These are phyloP conservation scores for Leptographium wingfieldii DNA, from an alignment of 2,329 filamentous ascomycete species.

Conservation along the genomic window DNA sequence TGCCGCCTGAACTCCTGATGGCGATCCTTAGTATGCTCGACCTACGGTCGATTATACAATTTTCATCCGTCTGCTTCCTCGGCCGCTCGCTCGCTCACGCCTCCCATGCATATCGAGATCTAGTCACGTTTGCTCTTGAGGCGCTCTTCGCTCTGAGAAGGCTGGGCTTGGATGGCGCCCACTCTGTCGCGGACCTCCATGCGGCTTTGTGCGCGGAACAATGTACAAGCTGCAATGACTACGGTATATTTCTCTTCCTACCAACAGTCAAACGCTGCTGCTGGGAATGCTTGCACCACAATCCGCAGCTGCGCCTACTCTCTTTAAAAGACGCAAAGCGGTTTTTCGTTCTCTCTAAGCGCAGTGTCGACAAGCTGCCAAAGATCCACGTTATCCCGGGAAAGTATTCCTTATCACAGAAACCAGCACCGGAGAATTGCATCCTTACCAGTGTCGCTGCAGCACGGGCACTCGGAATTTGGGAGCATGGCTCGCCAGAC, in stretches of 20 bases:
- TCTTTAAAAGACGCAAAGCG: background rate
- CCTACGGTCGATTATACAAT: background rate
- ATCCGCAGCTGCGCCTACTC: background rate
- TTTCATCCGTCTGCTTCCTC: background rate
- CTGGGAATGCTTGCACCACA: background rate
- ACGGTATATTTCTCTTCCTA: background rate
- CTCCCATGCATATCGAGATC: background rate
- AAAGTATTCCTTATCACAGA: background rate
- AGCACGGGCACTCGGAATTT: background rate
- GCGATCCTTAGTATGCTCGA: background rate
- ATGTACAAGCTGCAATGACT: background rate
- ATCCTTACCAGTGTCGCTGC: background rate
- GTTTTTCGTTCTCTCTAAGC: background rate
- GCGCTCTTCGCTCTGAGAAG: background rate
- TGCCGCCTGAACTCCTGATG: background rate
- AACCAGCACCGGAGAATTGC: background rate
- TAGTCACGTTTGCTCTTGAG: background rate
- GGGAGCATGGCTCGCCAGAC: background rate
- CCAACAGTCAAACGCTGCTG: background rate
- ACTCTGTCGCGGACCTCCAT: background rate
- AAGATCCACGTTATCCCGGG: background rate
- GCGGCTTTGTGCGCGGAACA: background rate
- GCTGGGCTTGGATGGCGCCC: background rate
- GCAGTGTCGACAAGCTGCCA: background rate
- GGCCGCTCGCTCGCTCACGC: background rate